phyloP scores from a whole-genome alignment of 2,329 filamentous ascomycete genomes.

The Hymenoscyphus occultus region DNA sequence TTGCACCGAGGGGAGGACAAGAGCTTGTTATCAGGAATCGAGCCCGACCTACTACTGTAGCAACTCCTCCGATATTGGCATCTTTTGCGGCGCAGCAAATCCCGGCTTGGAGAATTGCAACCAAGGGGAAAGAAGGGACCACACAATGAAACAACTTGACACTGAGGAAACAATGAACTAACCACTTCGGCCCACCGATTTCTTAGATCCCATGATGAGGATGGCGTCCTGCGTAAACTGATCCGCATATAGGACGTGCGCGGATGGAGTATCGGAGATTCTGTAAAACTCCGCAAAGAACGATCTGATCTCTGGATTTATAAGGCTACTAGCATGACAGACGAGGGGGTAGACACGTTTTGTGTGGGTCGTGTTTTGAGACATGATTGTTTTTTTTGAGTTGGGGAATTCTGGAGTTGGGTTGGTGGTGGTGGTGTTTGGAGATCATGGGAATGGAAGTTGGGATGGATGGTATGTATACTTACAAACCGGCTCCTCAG shows the following conservation, averaged over 20 bases:
- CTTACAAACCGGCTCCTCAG: too few relatives aligned
- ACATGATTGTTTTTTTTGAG: background rate
- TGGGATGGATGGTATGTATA: too few relatives aligned
- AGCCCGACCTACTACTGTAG: too few relatives aligned
- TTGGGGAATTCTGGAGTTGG: background rate
- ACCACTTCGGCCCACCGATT: conserved; percentile 45
- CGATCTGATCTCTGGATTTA: conserved; percentile 59
- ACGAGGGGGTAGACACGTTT: conserved; percentile 18
- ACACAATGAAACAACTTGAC: too few relatives aligned
- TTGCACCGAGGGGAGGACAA: too few relatives aligned
- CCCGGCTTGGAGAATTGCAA: too few relatives aligned
- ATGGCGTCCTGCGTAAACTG: conserved; percentile 48
- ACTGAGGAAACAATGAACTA: conserved; percentile 5
- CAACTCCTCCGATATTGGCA: too few relatives aligned
- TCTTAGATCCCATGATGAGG: conserved; percentile 51
- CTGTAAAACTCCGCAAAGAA: conserved; percentile 72
- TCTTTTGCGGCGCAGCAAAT: too few relatives aligned
- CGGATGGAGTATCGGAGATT: conserved; percentile 44
- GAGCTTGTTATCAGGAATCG: too few relatives aligned
- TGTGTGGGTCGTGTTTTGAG: conserved; percentile 3
- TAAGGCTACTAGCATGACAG: conserved; percentile 16
- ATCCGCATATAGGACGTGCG: conserved; percentile 47
- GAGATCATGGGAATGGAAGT: background rate
- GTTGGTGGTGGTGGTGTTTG: background rate
- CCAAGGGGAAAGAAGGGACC: too few relatives aligned